Evolutionary conservation across 2,329 filamentous ascomycete species (phyloP).

Genomic region (Phaeophleospora eucalypticola): DNA sequence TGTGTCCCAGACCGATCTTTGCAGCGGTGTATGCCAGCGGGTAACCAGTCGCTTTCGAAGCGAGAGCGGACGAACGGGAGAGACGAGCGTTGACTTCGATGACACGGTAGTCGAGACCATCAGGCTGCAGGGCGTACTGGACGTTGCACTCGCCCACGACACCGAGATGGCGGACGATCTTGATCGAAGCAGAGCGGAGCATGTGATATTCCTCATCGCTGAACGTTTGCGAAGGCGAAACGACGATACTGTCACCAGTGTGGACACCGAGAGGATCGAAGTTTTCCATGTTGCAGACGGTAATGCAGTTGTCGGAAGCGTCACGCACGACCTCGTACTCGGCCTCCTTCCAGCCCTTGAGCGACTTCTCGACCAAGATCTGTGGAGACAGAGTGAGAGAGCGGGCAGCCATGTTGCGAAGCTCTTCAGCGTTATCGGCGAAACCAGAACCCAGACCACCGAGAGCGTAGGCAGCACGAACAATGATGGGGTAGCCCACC

Average conservation of each 20-base stretch:
- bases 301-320: slow-evolving; percentile 97
- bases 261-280: slow-evolving; percentile 97
- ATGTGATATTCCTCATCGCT: slow-evolving; percentile 99
- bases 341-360: slow-evolving; percentile 99
- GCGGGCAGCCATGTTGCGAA: slow-evolving; percentile 86
- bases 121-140: slow-evolving; percentile 93
- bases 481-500: slow-evolving; percentile 95
- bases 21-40: slow-evolving; percentile 95
- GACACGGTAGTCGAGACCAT: slow-evolving; percentile 95
- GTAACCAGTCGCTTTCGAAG: slow-evolving; percentile 97
- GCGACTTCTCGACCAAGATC: slow-evolving; percentile 95
- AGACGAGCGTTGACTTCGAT: slow-evolving; percentile 99
- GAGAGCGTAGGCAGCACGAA: slow-evolving; percentile 92
- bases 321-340: slow-evolving; percentile 98
- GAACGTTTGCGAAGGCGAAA: slow-evolving; percentile 92
- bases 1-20: slow-evolving; percentile 96
- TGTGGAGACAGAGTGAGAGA: slow-evolving; percentile 92
- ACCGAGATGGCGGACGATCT: slow-evolving; percentile 94
- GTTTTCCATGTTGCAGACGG: slow-evolving; percentile 98
- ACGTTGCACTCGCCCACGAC: slow-evolving; percentile 99
- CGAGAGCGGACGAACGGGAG: slow-evolving; percentile 91
- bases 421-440: slow-evolving; percentile 87
- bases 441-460: slow-evolving; percentile 96
- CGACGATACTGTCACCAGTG: slow-evolving; percentile 97
- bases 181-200: slow-evolving; percentile 95